Conservation (phyloP, 1,284 basidiomycete species). For the Fomitiporia mediterranea region DNA sequence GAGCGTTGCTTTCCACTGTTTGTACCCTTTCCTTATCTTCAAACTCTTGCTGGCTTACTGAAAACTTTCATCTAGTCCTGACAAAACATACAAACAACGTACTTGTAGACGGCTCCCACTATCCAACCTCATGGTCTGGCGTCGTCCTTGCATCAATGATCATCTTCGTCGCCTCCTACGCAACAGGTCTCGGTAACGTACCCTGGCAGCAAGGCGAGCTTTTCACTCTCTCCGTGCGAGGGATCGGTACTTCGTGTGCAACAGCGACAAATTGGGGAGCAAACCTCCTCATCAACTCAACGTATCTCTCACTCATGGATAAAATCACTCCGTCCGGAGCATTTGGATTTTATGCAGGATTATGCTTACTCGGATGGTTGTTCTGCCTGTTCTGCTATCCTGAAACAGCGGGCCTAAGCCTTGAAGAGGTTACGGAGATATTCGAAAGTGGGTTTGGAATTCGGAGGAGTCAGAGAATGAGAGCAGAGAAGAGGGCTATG, state of each 20-base stretch:
- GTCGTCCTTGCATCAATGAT: slow-evolving; percentile 79
- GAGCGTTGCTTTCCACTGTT: slow-evolving; percentile 73
- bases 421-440: slow-evolving; percentile 69
- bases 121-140: slow-evolving; percentile 61
- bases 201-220: slow-evolving; percentile 53
- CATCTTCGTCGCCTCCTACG: slow-evolving; percentile 79
- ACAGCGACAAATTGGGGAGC: slow-evolving; percentile 80
- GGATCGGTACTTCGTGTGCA: slow-evolving; percentile 75
- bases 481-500: slow-evolving; percentile 38
- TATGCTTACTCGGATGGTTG: slow-evolving; percentile 66
- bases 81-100: slow-evolving; percentile 63
- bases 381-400: slow-evolving; percentile 73
- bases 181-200: slow-evolving; percentile 72
- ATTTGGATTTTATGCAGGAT: slow-evolving; percentile 75
- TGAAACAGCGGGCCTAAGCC: slow-evolving; percentile 69
- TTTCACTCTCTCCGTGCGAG: slow-evolving; percentile 50
- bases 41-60: not conserved
- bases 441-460: slow-evolving; percentile 59
- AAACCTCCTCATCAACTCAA: slow-evolving; percentile 76
- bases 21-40: slow-evolving; percentile 27
- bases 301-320: slow-evolving; percentile 75
- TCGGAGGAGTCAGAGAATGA: slow-evolving; percentile 44
- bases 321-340: slow-evolving; percentile 73
- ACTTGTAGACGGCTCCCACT: slow-evolving; percentile 59
- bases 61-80: slow-evolving; percentile 42